Conservation (phyloP, 495 filamentous ascomycete species). For the Xylaria longipes region DNA sequence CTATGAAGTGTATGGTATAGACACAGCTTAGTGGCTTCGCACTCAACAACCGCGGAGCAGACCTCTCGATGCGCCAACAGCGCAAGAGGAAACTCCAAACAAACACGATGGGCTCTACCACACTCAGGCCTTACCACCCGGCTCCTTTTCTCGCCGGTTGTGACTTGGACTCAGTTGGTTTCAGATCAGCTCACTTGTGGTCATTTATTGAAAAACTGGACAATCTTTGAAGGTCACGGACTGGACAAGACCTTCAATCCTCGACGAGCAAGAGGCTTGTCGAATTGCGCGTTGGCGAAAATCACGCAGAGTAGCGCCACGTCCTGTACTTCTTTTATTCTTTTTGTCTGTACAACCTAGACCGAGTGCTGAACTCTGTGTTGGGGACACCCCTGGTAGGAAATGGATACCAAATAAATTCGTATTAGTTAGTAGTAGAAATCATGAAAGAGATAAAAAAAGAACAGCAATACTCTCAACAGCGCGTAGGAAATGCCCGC, state of each 20-base stretch:
- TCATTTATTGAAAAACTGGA: background rate
- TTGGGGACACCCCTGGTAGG: background rate
- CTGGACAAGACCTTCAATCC: background rate
- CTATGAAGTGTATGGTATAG: background rate
- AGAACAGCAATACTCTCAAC: background rate
- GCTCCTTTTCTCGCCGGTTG: background rate
- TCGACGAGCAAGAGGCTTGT: background rate
- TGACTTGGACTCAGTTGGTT: background rate
- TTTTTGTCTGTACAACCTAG: slow-evolving; percentile 22
- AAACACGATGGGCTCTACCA: background rate
- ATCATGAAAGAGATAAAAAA: slow-evolving; percentile 4
- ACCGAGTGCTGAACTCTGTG: background rate
- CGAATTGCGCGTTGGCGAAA: background rate
- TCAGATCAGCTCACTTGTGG: background rate
- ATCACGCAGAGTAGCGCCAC: background rate
- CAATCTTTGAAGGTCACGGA: background rate
- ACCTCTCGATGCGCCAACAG: background rate
- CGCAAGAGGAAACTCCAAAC: background rate
- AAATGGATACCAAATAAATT: slow-evolving; percentile 25
- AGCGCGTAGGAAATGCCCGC: background rate
- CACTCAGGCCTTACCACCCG: background rate
- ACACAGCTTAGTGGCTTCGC: background rate
- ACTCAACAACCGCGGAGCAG: background rate
- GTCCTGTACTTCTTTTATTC: slow-evolving; percentile 18
- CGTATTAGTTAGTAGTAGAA: slow-evolving; percentile 24